Evolutionary conservation across 371 early-diverging fungal species (phyloP).

Genomic region (Mortierella sp.): DNA sequence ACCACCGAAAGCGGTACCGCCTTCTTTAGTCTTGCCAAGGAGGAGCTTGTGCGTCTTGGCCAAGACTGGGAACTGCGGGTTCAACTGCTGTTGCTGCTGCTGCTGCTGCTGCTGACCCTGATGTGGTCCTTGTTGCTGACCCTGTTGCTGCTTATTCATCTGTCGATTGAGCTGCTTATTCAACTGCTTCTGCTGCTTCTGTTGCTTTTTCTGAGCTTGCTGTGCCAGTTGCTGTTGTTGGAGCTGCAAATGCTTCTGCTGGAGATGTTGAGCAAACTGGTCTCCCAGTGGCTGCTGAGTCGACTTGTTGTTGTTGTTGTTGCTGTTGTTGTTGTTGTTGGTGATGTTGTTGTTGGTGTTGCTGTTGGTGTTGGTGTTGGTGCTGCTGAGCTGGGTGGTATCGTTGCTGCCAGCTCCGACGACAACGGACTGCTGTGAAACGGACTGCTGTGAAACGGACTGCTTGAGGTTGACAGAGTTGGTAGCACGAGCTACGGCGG

Average conservation of each 20-base stretch:
- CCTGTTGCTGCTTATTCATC: constrained; percentile 6
- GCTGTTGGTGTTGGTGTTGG: neutral
- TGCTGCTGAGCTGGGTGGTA: neutral
- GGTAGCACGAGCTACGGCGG: neutral
- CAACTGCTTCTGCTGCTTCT: constrained; percentile 2
- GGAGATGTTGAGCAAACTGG: neutral
- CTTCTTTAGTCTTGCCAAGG: constrained; percentile 11
- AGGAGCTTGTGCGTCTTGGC: constrained; percentile 26
- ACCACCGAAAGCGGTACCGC: neutral
- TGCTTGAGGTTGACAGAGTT: neutral
- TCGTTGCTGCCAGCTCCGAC: neutral
- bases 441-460: neutral
- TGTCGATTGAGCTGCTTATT: neutral
- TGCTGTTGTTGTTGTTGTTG: neutral
- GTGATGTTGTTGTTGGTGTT: neutral
- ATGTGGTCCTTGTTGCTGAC: neutral
- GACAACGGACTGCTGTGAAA: neutral
- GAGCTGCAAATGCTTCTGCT: neutral
- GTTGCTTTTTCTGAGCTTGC: neutral
- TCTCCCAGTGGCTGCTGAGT: neutral
- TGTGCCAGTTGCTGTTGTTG: neutral
- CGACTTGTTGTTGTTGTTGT: neutral
- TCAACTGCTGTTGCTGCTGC: constrained; percentile 8
- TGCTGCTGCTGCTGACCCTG: neutral
- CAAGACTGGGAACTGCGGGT: constrained; percentile 14